Base-by-base conservation (phyloP, 352 stramenopile species). In the Aphanomyces stellatus region DNA sequence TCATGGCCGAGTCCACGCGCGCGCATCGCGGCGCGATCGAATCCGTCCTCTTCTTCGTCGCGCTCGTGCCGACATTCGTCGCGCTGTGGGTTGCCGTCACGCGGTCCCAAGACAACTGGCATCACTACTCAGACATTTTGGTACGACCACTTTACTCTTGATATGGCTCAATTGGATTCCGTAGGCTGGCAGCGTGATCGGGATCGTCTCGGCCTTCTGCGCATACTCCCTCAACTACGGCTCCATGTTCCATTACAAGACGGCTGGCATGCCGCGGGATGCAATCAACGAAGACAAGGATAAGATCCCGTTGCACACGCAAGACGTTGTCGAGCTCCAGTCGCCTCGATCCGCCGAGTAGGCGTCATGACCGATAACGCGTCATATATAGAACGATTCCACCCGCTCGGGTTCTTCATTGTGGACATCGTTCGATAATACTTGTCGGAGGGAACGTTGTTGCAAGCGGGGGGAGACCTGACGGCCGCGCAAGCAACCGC, bases 21-120 rank as follows among this genome's bases (percentile, higher is more conserved):
- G n/a, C n/a, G n/a, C n/a, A n/a, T n/a, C n/a, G n/a, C n/a, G n/a
- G n/a, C n/a, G n/a, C n/a, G n/a, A n/a, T n/a, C n/a, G n/a, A n/a
- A n/a, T n/a, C n/a, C n/a, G 27, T 89, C 49, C 80, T 85, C 74
- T 67, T 91, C 6, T 87, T 91, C 57, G 4, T 91, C 33, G 88
- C 81, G 69, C 88, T 85, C 62, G 41, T 72, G 13, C 85, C 85
- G 24, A 76, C 77, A 25, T 27, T 90, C 1, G 48, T 91, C 13
- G 82, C 85, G 22, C 48, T 83, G 3, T 93, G 85, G 85, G 77
- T 91, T 40, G 73, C 78, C 2, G 69, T 91, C 30, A 88, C 85
- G 15, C 85, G 85, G 51, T 87, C 81, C 30, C 78, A 90, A 53
- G 85, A 91, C 73, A 93, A 93, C 65, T 91, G 85, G 85, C 85